phyloP scores from a whole-genome alignment of 2,329 filamentous ascomycete genomes.

The Monosporascus ibericus region DNA sequence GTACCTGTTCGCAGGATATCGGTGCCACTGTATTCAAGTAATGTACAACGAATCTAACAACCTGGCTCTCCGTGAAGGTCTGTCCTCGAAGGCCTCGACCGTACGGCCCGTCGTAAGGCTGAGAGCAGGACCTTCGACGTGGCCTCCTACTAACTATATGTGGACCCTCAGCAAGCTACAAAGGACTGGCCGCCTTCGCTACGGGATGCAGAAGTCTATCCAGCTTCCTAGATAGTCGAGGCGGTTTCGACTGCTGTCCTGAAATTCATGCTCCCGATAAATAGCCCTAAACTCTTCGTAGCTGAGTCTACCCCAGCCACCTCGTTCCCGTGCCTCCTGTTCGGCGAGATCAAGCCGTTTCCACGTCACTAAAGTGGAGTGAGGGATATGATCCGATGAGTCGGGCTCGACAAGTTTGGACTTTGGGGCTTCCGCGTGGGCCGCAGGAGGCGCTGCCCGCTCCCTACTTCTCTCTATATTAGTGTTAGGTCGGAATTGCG shows the following conservation, averaged over 20 bases:
- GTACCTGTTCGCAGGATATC: background rate
- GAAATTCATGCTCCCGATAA: constrained; percentile 51
- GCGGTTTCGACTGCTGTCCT: constrained; percentile 55
- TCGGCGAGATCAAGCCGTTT: constrained; percentile 59
- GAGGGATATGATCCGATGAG: constrained; percentile 24
- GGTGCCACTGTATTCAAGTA: background rate
- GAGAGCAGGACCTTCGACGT: no score
- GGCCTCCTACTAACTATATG: no score
- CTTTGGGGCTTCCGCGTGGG: constrained; percentile 1
- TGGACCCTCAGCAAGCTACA: no score
- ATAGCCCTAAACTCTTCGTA: constrained; percentile 74
- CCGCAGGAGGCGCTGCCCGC: background rate
- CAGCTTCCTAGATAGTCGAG: constrained; percentile 82
- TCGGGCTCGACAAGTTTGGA: constrained; percentile 10
- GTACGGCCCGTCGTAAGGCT: no score
- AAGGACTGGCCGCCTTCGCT: constrained; percentile 4
- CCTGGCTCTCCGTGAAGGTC: no score
- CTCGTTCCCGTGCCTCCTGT: constrained; percentile 60
- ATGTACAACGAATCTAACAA: background rate
- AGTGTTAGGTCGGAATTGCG: constrained; percentile 61
- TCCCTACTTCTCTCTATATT: constrained; percentile 5
- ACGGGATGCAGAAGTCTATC: constrained; percentile 76
- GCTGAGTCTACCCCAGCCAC: constrained; percentile 73
- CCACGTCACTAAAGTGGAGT: constrained; percentile 38
- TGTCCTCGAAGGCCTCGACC: no score